These are phyloP conservation scores for Botryotinia convoluta DNA, from an alignment of 2,329 filamentous ascomycete genomes.

Conservation along the genomic window DNA sequence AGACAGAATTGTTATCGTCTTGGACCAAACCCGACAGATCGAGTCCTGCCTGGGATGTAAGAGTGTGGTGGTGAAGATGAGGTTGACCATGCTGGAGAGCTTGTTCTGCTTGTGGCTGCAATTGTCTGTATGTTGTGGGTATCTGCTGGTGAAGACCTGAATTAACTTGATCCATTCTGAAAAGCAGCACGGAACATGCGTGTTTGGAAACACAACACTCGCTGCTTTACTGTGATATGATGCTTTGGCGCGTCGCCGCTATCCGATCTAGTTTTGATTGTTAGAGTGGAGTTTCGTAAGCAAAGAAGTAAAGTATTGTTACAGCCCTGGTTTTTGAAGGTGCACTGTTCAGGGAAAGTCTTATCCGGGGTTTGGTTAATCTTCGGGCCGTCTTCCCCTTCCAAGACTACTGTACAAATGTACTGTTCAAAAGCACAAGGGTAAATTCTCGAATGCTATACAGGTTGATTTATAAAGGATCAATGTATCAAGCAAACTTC, in stretches of 20 bases:
- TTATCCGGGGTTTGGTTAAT: not conserved
- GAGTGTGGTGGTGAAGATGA: conserved; percentile 36
- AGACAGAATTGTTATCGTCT: conserved; percentile 41
- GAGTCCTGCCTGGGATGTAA: conserved; percentile 41
- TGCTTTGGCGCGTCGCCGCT: conserved; percentile 14
- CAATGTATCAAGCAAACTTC: not conserved
- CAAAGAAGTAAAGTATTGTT: conserved; percentile 11
- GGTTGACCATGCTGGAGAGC: conserved; percentile 37
- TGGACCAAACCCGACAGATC: conserved; percentile 41
- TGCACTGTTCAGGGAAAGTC: not conserved
- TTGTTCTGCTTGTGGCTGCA: conserved; percentile 38
- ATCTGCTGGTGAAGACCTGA: conserved; percentile 37
- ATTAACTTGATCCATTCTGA: conserved; percentile 34
- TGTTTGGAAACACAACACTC: conserved; percentile 23
- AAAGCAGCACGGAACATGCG: conserved; percentile 30
- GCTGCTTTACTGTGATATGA: conserved; percentile 37
- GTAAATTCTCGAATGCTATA: not conserved
- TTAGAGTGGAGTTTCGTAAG: conserved; percentile 13
- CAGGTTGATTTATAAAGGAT: not conserved
- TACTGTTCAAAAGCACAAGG: not conserved
- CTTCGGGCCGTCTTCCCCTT: not conserved
- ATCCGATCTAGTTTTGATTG: conserved; percentile 1
- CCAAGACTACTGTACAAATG: not conserved
- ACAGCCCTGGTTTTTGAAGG: not conserved
- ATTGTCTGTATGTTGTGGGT: conserved; percentile 32